Percentiles rank a stretch among this genome's conserved stretches.
These are phyloP conservation scores for Silene uniflora DNA, from an alignment of 148 eudicot genomes.

Conservation along the genomic window DNA sequence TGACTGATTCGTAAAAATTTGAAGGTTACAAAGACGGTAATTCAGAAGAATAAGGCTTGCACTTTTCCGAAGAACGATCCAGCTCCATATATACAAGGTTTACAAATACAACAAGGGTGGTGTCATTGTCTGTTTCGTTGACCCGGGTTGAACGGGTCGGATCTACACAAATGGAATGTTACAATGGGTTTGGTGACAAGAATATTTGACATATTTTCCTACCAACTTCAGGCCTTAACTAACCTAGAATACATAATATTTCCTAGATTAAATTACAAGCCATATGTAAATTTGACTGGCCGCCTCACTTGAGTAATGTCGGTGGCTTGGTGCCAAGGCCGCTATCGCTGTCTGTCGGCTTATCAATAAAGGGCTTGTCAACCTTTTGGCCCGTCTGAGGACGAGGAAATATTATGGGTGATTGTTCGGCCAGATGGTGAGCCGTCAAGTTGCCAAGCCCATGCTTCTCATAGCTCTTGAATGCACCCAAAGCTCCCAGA, in stretches of 20 bases:
- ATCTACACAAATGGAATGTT: background rate
- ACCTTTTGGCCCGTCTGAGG: slow-evolving; percentile 23
- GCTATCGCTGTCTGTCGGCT: slow-evolving; percentile 23
- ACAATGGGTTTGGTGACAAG: background rate
- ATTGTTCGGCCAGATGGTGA: slow-evolving; percentile 38
- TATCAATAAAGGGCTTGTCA: slow-evolving; percentile 16
- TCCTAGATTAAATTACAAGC: background rate
- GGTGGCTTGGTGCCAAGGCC: background rate
- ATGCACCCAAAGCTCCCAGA: slow-evolving; percentile 89
- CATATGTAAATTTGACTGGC: background rate
- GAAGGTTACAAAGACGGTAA: no score
- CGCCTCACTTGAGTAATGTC: background rate
- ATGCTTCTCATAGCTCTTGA: slow-evolving; percentile 66
- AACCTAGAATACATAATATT: background rate
- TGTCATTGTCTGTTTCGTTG: background rate
- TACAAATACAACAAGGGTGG: background rate
- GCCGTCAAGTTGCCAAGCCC: slow-evolving; percentile 34
- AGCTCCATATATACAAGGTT: background rate
- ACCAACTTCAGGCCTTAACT: background rate
- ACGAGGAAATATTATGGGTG: slow-evolving; percentile 31
- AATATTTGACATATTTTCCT: background rate
- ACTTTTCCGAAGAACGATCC: background rate
- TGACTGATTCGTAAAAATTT: no score
- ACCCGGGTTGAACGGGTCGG: background rate
- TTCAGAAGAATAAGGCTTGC: background rate